These are phyloP conservation scores for Parietichytrium sp. DNA, from an alignment of 108 stramenopile genomes.

Conservation along the genomic window DNA sequence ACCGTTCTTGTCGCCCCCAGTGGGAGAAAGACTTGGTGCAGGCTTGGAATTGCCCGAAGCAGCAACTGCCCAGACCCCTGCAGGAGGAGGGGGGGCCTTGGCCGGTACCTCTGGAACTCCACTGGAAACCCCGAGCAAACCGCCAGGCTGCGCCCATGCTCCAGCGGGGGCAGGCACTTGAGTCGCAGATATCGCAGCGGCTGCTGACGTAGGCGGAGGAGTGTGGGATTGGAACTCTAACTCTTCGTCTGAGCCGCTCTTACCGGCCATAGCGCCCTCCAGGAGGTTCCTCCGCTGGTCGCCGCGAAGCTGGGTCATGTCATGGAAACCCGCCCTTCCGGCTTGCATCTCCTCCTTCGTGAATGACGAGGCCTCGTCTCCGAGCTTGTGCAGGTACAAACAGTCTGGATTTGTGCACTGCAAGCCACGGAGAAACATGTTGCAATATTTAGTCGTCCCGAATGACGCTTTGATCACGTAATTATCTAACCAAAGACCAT, in stretches of 20 bases:
- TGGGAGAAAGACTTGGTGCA: no score
- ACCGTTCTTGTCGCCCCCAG: no score
- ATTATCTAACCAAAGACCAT: constrained; percentile 82
- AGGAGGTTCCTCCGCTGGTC: neutral
- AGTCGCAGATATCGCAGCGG: neutral
- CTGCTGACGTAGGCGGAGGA: neutral
- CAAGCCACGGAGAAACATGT: constrained; percentile 88
- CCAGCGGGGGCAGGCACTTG: neutral
- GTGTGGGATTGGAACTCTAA: neutral
- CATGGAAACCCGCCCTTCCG: constrained; percentile 18
- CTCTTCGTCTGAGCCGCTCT: neutral
- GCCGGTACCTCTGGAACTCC: neutral
- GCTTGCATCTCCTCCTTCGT: constrained; percentile 40
- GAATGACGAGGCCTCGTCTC: constrained; percentile 71
- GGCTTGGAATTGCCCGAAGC: constrained; percentile 10
- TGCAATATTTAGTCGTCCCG: constrained; percentile 98
- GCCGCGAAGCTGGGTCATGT: constrained; percentile 13
- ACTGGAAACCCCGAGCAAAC: no score
- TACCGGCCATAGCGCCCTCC: neutral
- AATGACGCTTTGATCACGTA: constrained; percentile 84
- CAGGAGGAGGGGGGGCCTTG: neutral
- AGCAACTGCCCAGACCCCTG: constrained; percentile 16
- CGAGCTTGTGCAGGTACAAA: constrained; percentile 92
- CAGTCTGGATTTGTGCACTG: constrained; percentile 98
- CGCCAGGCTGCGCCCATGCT: no score